These are phyloP conservation scores for Paramarasmius palmivorus DNA, from an alignment of 1,284 basidiomycete species.

Conservation along the genomic window DNA sequence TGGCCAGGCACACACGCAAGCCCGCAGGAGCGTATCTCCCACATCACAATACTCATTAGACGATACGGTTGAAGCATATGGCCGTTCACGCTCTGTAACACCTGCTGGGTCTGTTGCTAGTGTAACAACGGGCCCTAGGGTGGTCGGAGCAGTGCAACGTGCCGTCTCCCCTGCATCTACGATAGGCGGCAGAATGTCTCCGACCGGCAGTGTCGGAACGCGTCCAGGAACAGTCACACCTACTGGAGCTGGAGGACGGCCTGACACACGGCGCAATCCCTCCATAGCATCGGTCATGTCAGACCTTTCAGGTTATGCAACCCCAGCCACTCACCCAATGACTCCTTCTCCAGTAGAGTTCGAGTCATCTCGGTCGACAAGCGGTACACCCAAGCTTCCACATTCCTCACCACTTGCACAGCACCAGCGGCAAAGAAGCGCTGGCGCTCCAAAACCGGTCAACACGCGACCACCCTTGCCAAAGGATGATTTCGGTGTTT, in stretches of 20 bases:
- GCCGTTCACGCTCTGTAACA: constrained; percentile 6
- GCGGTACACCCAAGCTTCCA: constrained; percentile 18
- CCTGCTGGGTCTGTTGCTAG: constrained; percentile 44
- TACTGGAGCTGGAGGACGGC: constrained; percentile 15
- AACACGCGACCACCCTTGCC: constrained; percentile 53
- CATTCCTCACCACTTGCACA: not conserved
- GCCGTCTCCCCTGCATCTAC: constrained; percentile 20
- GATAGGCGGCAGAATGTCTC: constrained; percentile 27
- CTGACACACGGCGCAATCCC: constrained; percentile 43
- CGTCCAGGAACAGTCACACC: constrained; percentile 35
- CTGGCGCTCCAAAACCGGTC: constrained; percentile 17
- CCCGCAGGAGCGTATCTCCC: constrained; percentile 12
- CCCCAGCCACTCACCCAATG: constrained; percentile 38
- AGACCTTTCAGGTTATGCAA: constrained; percentile 56
- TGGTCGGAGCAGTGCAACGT: constrained; percentile 14
- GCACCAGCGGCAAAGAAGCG: constrained; percentile 29
- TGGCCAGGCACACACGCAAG: constrained; percentile 29
- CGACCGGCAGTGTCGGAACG: constrained; percentile 12
- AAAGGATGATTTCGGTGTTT: constrained; percentile 82
- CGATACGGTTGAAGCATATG: constrained; percentile 13
- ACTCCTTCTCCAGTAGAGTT: constrained; percentile 16
- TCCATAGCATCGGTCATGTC: constrained; percentile 70
- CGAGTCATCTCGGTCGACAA: constrained; percentile 5
- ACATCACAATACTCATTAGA: constrained; percentile 19
- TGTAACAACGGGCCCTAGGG: constrained; percentile 14